Percentiles rank a stretch among this genome's conserved stretches.
Evolutionary conservation across 257 asterid genomes (phyloP).

Genomic region (Anisodus acutangulus): DNA sequence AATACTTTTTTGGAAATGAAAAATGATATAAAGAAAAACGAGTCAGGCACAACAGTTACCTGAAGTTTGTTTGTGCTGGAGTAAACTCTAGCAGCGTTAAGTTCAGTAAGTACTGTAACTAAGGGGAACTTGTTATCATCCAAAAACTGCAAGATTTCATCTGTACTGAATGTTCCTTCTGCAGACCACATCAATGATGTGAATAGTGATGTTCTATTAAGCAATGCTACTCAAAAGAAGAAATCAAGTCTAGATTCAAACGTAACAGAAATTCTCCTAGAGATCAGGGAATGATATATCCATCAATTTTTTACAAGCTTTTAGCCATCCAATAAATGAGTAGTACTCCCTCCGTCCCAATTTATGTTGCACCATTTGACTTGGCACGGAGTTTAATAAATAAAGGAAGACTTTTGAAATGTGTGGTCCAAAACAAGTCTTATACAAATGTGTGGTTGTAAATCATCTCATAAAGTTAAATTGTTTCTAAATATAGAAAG

Average conservation of each 20-base stretch:
- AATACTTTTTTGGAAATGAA: not conserved
- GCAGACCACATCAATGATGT: constrained; percentile 42
- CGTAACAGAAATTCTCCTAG: not conserved
- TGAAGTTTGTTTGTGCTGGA: constrained; percentile 69
- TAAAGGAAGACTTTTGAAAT: too few relatives aligned
- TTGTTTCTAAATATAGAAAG: too few relatives aligned
- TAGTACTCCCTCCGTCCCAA: not conserved
- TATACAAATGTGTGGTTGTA: too few relatives aligned
- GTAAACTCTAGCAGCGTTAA: constrained; percentile 85
- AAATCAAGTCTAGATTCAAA: not conserved
- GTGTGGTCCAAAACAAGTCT: too few relatives aligned
- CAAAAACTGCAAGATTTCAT: constrained; percentile 68
- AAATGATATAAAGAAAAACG: constrained; percentile 25
- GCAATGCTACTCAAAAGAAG: not conserved
- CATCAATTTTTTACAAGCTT: not conserved
- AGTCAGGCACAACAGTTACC: constrained; percentile 49
- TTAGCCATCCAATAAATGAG: not conserved
- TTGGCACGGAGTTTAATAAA: too few relatives aligned
- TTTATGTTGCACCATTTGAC: too few relatives aligned
- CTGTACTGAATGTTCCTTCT: constrained; percentile 59
- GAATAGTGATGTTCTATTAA: not conserved
- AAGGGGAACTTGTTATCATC: constrained; percentile 80
- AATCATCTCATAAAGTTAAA: too few relatives aligned
- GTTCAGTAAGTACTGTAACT: constrained; percentile 76
- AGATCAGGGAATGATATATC: not conserved